A percentile compares a stretch with the other conserved stretches of the same genome.
phyloP scores from a whole-genome alignment of 805 yeast genomes.

The Saturnispora dispora region DNA sequence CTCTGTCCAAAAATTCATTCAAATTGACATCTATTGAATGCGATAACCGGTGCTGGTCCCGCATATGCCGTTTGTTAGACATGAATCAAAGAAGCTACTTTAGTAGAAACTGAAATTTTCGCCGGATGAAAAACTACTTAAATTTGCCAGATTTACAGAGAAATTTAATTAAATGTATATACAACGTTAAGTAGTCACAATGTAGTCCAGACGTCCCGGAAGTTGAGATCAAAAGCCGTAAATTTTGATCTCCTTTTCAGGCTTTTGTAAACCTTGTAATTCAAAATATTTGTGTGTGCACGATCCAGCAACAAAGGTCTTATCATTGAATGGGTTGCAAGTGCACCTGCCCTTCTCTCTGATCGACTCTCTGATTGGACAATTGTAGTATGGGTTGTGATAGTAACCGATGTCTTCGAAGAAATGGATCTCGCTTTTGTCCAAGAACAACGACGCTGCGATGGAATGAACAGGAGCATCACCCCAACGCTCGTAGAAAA shows the following conservation, averaged over 20 bases:
- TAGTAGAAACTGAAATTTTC: neutral
- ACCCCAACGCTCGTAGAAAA: conserved; percentile 88
- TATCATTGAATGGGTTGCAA: conserved; percentile 65
- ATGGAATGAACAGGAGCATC: conserved; percentile 88
- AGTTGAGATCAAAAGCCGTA: neutral
- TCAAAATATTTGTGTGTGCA: conserved; percentile 57
- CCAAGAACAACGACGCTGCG: conserved; percentile 70
- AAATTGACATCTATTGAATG: neutral
- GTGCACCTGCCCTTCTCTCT: conserved; percentile 55
- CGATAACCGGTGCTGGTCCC: neutral
- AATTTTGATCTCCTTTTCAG: conserved; percentile 1
- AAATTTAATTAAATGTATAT: neutral
- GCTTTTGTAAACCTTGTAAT: conserved; percentile 41
- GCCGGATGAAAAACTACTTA: neutral
- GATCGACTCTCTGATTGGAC: conserved; percentile 59
- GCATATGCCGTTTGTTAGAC: neutral
- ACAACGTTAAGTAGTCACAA: neutral
- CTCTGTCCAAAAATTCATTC: neutral
- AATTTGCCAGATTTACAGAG: neutral
- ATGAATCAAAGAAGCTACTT: neutral
- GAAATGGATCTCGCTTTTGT: conserved; percentile 61
- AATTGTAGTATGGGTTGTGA: conserved; percentile 71
- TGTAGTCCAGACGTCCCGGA: neutral
- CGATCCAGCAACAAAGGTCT: conserved; percentile 63
- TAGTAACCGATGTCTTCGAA: conserved; percentile 77